Percentiles rank a stretch among this genome's conserved stretches.
phyloP scores from a whole-genome alignment of 805 yeast species.

The Metschnikowia corniflorae region DNA sequence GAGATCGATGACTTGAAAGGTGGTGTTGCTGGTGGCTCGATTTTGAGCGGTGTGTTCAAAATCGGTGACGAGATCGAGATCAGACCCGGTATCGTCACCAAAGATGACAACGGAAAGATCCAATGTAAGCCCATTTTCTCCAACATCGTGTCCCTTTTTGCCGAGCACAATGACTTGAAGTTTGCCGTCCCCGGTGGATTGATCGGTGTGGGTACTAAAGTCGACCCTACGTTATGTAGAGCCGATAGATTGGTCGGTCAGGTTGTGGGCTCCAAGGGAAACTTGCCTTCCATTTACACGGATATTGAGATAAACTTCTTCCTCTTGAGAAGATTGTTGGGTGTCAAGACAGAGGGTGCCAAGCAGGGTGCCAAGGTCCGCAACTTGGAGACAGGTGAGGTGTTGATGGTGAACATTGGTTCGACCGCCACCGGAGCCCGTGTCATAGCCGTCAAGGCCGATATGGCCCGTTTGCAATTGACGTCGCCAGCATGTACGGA shows the following conservation, averaged over 20 bases:
- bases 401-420: constrained; percentile 98
- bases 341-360: constrained; percentile 97
- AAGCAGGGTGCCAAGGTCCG: constrained; percentile 92
- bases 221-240: constrained; percentile 98
- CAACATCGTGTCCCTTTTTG: constrained; percentile 88
- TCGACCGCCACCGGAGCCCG: constrained; percentile 99
- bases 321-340: constrained; percentile 91
- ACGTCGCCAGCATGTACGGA: constrained; percentile 99
- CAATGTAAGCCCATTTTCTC: constrained; percentile 96
- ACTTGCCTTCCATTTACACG: constrained; percentile 92
- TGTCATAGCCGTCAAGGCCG: constrained; percentile 96
- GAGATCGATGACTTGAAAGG: constrained; percentile 96
- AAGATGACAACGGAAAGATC: constrained; percentile 81
- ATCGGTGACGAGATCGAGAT: constrained; percentile 98
- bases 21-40: constrained; percentile 99
- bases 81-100: constrained; percentile 98
- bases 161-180: constrained; percentile 96
- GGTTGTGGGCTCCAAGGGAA: constrained; percentile 96
- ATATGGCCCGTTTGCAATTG: constrained; percentile 96
- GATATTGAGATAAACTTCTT: constrained; percentile 97
- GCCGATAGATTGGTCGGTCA: constrained; percentile 99
- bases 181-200: constrained; percentile 99
- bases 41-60: constrained; percentile 93
- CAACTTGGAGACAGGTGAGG: constrained; percentile 90
- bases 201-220: constrained; percentile 98